Conservation (phyloP, 2,329 filamentous ascomycete species). For the Trichoderma atroviride region DNA sequence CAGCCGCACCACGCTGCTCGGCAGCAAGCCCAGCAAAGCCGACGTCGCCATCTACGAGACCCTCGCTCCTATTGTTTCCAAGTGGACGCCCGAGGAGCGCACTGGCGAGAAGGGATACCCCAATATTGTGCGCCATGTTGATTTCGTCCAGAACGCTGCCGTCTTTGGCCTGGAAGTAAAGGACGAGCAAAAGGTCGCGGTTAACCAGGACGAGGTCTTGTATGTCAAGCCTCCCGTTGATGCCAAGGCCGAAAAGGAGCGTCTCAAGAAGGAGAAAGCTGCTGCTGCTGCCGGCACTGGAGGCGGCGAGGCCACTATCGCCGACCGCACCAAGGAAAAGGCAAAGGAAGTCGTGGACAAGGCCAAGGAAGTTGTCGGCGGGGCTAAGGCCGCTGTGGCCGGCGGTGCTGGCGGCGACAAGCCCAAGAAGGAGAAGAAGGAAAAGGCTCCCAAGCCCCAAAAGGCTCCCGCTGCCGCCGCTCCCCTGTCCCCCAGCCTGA, state of each 20-base stretch:
- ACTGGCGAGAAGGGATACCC: conserved; percentile 88
- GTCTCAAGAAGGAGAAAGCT: conserved; percentile 94
- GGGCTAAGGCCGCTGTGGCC: conserved; percentile 47
- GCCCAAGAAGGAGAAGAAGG: conserved; percentile 85
- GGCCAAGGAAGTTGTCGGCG: conserved; percentile 56
- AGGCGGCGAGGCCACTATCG: conserved; percentile 54
- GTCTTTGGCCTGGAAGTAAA: conserved; percentile 71
- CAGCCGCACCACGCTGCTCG: conserved; percentile 84
- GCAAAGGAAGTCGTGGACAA: conserved; percentile 61
- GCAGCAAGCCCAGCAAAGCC: conserved; percentile 84
- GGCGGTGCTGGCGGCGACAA: conserved; percentile 48
- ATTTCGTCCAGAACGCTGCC: conserved; percentile 91
- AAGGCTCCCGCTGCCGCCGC: conserved; percentile 70
- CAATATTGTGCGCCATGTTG: conserved; percentile 86
- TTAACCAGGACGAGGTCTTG: conserved; percentile 78
- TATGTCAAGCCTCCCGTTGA: conserved; percentile 89
- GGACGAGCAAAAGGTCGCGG: conserved; percentile 72
- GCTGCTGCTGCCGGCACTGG: conserved; percentile 60
- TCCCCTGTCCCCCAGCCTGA: conserved; percentile 79
- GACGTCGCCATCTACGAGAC: conserved; percentile 82
- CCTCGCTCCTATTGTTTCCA: conserved; percentile 73
- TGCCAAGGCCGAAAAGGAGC: conserved; percentile 93
- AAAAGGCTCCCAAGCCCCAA: conserved; percentile 77
- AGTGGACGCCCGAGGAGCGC: conserved; percentile 82
- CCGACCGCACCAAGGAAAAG: conserved; percentile 64